These are phyloP conservation scores for Pezicula neosporulosa DNA, from an alignment of 2,329 filamentous ascomycete genomes.

Conservation along the genomic window DNA sequence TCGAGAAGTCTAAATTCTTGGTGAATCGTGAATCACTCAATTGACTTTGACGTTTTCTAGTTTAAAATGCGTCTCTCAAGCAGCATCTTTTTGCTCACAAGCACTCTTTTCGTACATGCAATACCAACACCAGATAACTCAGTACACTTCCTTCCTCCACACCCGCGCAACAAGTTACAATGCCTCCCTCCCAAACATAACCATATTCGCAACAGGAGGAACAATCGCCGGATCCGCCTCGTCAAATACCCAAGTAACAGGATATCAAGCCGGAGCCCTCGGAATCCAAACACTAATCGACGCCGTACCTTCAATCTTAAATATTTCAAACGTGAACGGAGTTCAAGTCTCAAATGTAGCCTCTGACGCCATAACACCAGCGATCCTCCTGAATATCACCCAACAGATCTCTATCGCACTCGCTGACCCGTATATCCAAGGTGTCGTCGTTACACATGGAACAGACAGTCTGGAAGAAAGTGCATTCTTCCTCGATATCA, in stretches of 20 bases:
- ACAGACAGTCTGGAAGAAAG: slow-evolving; percentile 62
- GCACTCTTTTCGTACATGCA: too few relatives aligned
- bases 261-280: slow-evolving; percentile 42
- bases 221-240: slow-evolving; percentile 52
- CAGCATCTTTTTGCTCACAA: too few relatives aligned
- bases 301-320: slow-evolving; percentile 48
- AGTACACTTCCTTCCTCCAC: too few relatives aligned
- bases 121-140: too few relatives aligned
- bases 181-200: slow-evolving; percentile 45
- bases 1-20: too few relatives aligned
- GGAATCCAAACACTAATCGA: slow-evolving; percentile 39
- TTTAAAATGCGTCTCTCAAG: too few relatives aligned
- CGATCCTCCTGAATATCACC: slow-evolving; percentile 42
- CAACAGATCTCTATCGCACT: slow-evolving; percentile 44
- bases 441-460: slow-evolving; percentile 45
- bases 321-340: slow-evolving; percentile 48
- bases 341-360: slow-evolving; percentile 46
- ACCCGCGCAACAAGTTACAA: neutral
- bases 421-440: slow-evolving; percentile 33
- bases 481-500: slow-evolving; percentile 57
- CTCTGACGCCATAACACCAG: slow-evolving; percentile 42
- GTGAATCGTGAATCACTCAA: too few relatives aligned
- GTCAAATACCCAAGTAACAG: slow-evolving; percentile 46
- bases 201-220: slow-evolving; percentile 54
- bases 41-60: too few relatives aligned